These are phyloP conservation scores for Ascochyta pisi DNA, from an alignment of 2,329 filamentous ascomycete species.

Conservation along the genomic window DNA sequence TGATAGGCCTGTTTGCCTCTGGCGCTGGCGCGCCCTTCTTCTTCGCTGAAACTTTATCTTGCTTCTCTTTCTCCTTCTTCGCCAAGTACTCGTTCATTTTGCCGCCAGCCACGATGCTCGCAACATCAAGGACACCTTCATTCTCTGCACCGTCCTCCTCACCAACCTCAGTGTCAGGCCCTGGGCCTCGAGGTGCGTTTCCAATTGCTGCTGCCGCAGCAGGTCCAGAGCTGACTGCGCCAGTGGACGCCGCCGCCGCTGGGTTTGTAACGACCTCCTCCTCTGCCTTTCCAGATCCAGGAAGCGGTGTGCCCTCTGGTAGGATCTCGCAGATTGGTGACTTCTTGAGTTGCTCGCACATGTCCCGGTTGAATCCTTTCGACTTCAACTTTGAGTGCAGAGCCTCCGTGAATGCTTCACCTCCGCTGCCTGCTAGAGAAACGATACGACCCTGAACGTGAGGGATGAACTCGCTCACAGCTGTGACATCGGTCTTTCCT, in stretches of 20 bases:
- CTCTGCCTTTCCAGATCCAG: slow-evolving; percentile 55
- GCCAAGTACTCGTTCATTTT: slow-evolving; percentile 83
- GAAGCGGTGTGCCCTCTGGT: slow-evolving; percentile 60
- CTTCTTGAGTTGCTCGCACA: slow-evolving; percentile 71
- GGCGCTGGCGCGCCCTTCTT: slow-evolving; percentile 67
- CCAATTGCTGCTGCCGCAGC: slow-evolving; percentile 53
- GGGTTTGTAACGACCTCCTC: slow-evolving; percentile 57
- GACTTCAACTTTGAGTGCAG: slow-evolving; percentile 70
- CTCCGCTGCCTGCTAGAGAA: slow-evolving; percentile 73
- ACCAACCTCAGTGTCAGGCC: slow-evolving; percentile 62
- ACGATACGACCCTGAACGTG: slow-evolving; percentile 70
- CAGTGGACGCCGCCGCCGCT: slow-evolving; percentile 63
- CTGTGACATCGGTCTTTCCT: slow-evolving; percentile 91
- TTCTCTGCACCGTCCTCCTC: slow-evolving; percentile 61
- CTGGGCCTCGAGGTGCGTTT: slow-evolving; percentile 60
- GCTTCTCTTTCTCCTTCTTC: slow-evolving; percentile 82
- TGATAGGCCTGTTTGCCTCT: slow-evolving; percentile 64
- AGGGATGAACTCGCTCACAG: slow-evolving; percentile 82
- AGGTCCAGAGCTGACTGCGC: slow-evolving; percentile 56
- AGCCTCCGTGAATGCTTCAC: slow-evolving; percentile 82
- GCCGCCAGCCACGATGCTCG: slow-evolving; percentile 81
- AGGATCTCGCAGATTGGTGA: slow-evolving; percentile 69
- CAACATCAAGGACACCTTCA: slow-evolving; percentile 82
- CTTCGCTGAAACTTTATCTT: slow-evolving; percentile 66
- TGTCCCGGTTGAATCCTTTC: slow-evolving; percentile 65